Evolutionary conservation across 306 rosid species (phyloP), one percentile per base, ranked within the genome.

Genomic region (Acacia confusa): DNA sequence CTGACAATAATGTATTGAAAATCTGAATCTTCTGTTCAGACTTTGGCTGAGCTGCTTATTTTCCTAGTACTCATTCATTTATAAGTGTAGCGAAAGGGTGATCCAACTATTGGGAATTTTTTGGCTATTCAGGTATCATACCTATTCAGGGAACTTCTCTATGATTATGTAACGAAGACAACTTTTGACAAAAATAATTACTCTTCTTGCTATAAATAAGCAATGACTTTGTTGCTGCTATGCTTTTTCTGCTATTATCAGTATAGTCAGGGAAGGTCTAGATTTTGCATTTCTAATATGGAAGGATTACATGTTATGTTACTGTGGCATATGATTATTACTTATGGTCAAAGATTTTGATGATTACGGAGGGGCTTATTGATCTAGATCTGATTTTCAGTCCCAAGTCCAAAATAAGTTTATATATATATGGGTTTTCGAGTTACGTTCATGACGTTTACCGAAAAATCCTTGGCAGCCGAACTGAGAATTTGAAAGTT

Each of bases 1-100:
- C 45, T 69, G 66, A 68, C 75, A 77, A 81, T 82, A 81, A 79
- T 13, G 68, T 85, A 81, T 66, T 43, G 70, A 70, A 65, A 77
- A 20, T 19, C n/a, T 73, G 41, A 66, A 47, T 78, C 47, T 65
- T 13, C 17, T 1, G 0, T 61, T 61, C 67, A 27, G 58, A 83
- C 20, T 74, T 45, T 61, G 17, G 43, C 81, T 38, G 9, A 50
- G 76, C 20, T 68, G 78, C 72, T 76, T 78, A 60, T 72, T 78
- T 58, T 19, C 25, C 38, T 60, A 47, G 11, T 65, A 14, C 61
- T 50, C 16, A 72, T n/a, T n/a, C n/a, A n/a, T n/a, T n/a, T n/a
- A n/a, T n/a, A n/a, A n/a, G n/a, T n/a, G n/a, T n/a, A n/a, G 28
- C 30, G 34, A 53, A 74, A 55, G 4, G 52, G 48, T n/a, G 22